Conservation (phyloP, 768 basidiomycete species). For the Lactarius hengduanensis region DNA sequence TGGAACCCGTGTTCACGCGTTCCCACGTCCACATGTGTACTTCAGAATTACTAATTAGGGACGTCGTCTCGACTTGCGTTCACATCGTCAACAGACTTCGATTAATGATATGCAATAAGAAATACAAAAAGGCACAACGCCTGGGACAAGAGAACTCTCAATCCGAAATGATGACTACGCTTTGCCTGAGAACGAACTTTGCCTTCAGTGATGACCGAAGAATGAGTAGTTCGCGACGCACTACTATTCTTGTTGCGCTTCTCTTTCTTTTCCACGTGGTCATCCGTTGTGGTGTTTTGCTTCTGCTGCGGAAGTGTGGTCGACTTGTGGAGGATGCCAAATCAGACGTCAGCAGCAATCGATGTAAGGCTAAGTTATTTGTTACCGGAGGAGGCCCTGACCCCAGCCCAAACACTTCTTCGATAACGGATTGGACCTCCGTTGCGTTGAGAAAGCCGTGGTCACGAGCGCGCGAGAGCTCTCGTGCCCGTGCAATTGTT, state of each 20-base stretch:
- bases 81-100: too few relatives aligned
- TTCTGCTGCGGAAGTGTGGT: not conserved
- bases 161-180: not conserved
- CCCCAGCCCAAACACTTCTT: not conserved
- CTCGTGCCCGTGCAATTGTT: slow-evolving; percentile 52
- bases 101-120: not conserved
- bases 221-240: not conserved
- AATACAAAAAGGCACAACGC: not conserved
- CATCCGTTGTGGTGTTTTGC: not conserved
- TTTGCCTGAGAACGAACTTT: not conserved
- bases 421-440: not conserved
- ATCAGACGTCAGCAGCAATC: not conserved
- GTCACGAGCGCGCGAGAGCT: slow-evolving; percentile 33
- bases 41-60: not conserved
- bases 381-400: not conserved
- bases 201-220: not conserved
- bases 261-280: not conserved
- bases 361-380: not conserved
- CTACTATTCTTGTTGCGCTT: not conserved
- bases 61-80: not conserved
- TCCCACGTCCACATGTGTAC: not conserved
- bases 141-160: not conserved
- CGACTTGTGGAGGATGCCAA: not conserved
- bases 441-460: not conserved
- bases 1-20: too few relatives aligned